Base-by-base conservation (phyloP, 768 basidiomycete genomes). In the Pleurotus cornucopiae region DNA sequence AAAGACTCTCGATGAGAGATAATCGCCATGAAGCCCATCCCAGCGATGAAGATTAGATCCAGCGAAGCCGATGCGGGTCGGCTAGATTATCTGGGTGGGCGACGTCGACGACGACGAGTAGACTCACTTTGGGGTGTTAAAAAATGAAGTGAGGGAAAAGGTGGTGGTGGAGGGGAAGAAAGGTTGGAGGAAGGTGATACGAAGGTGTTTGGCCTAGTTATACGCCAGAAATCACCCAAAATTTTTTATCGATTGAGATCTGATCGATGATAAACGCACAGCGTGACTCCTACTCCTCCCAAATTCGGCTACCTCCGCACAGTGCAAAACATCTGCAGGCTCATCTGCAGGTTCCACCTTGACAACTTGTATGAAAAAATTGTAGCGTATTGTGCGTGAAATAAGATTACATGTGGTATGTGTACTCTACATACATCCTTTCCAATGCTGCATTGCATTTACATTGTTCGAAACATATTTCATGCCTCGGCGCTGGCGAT, bases 211-310 rank as follows among this genome's bases (percentile, higher is more conserved):
- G 76, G 74, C 68, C 79, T 79, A 79, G 76, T 83, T 83, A 82
- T 82, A 84, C 76, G 73, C 70, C 65, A 67, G 66, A 66, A 71
- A 71, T 67, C 68, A 71, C 64, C 57, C 72, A 76, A 80, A 80
- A 80, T 71, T 73, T 80, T 84, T 83, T 78, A 83, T 84, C 81
- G 71, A 73, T 82, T 78, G 76, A 81, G 76, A 71, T 73, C 73
- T 77, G 75, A 76, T 75, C 73, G 75, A 75, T 65, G 51, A 53
- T 53, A 53, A 53, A 53, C 21, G 21, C 51, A 53, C 51, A 53
- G 51, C 48, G 39, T 53, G 51, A 53, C 51, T 53, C 51, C 37
- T 53, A 41, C 26, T 12, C 13, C 48, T 49, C 48, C 48, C 48
- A 49, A 26, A 26, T 49, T 18, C 26, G 48, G 48, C 30, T 49